Base-by-base conservation (phyloP, 345 rosid species). In the Angophora floribunda region DNA sequence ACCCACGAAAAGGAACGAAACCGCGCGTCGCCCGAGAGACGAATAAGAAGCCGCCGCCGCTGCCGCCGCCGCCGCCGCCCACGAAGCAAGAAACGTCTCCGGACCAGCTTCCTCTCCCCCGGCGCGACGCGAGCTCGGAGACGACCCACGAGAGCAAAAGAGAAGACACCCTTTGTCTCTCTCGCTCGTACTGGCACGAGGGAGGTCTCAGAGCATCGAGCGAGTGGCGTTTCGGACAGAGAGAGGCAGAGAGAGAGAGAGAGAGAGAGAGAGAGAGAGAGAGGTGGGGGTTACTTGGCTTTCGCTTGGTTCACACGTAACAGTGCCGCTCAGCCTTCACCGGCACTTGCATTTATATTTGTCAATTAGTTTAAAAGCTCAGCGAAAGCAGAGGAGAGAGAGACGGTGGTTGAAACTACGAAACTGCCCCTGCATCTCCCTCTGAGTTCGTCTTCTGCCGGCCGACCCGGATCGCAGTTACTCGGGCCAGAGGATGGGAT, bases 261-360 rank as follows among this genome's bases (percentile, higher is more conserved):
- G 89, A 67, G 84, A 79, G 67, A 78, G 15, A 57, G 84, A 52
- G 41, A 24, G 30, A 44, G 32, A n/a, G 61, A 51, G 45, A 36
- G 57, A 57, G 84, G 86, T 85, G 79, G 91, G 87, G 88, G 79
- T 80, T 24, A 22, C 61, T 88, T 57, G 86, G 90, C 85, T 90
- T 93, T 94, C 94, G 95, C 99, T 96, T 97, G 88, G 95, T 87
- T 93, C 95, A 88, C 96, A 97, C 98, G 99, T 93, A 93, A 97
- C 80, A 86, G 90, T 85, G 85, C 6, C 14, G 84, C 49, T 75
- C 53, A 44, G n/a, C 45, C 50, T 44, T 85, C 86, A 89, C 75
- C 57, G 55, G 85, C 88, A 44, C 88, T 65, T 28, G 0, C 70
- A 86, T 51, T 53, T 86, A 41, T 36, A 53, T 53, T 28, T 45